These are phyloP conservation scores for Euphorbia corollata DNA, from an alignment of 441 rosid species.

Conservation along the genomic window DNA sequence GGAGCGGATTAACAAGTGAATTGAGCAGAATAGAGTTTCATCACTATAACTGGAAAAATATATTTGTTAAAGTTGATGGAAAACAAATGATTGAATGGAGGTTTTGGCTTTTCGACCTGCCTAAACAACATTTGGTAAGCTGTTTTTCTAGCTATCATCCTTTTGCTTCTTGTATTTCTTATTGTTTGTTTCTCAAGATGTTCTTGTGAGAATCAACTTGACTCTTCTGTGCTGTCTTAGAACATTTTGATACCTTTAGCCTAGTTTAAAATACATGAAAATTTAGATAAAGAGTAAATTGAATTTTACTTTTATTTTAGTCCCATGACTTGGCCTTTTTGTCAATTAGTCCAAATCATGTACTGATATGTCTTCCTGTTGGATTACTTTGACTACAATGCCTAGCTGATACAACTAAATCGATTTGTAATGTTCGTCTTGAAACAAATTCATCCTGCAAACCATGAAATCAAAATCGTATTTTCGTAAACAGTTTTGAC, in stretches of 20 bases:
- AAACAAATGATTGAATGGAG: slow-evolving; percentile 34
- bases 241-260: no score
- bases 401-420: no score
- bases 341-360: not conserved
- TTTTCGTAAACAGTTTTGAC: not conserved
- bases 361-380: not conserved
- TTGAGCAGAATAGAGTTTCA: slow-evolving; percentile 52
- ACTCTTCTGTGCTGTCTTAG: no score
- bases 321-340: not conserved
- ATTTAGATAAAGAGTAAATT: no score
- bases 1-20: slow-evolving; percentile 42
- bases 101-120: slow-evolving; percentile 47
- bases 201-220: no score
- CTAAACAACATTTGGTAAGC: slow-evolving; percentile 40
- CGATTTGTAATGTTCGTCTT: not conserved
- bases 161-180: not conserved
- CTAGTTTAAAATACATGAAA: no score
- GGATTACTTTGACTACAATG: not conserved
- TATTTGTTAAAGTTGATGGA: slow-evolving; percentile 40
- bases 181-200: no score
- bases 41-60: slow-evolving; percentile 44
- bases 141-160: not conserved
- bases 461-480: not conserved
- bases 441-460: not conserved
- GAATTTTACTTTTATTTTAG: not conserved